Evolutionary conservation across 495 filamentous ascomycete genomes (phyloP), one percentile per base, ranked within the genome.

Genomic region (Neurospora sp.): DNA sequence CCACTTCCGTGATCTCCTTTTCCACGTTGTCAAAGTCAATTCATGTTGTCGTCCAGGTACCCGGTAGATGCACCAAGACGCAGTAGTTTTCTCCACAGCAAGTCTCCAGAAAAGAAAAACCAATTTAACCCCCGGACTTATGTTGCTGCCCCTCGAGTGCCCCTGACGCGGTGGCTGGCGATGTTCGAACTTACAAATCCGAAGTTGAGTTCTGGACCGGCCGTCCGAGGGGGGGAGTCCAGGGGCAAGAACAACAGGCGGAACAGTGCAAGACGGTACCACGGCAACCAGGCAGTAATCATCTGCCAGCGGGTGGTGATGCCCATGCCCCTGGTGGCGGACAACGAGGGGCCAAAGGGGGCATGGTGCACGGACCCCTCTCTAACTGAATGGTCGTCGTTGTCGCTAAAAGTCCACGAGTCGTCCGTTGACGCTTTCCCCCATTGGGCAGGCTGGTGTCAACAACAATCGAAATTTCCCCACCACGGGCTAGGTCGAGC

Each of bases 391-490:
- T 12, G 22, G 53, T 61, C 12, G 53, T 61, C 22, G 22, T 12
- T 61, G 53, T 35, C 53, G 53, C 53, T 61, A 27, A 61, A 61
- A 61, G 53, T 61, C 0, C 47, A 27, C 53, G 22, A 61, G 27
- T 61, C 53, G 10, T 59, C 10, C 35, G 35, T 37, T 37, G 35
- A 72, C 79, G 75, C 79, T 80, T 80, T 69, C 76, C 79, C 75
- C 3, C 31, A 74, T 76, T 65, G 75, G 79, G 75, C 71, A 75
- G 76, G 70, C 74, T 72, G 70, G 71, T 80, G 79, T 80, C 79
- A 80, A 80, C 79, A 80, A 80, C 79, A 80, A 80, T 77, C 78
- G 35, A 75, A 80, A 78, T 80, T 80, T 79, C 79, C 78, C 79
- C 78, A 79, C 79, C 73, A 73, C 41, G 39, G 45, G 27, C 53